Percentiles rank a stretch among this genome's conserved stretches.
These are phyloP conservation scores for Quercus mongolica DNA, from an alignment of 306 rosid species.

Conservation along the genomic window DNA sequence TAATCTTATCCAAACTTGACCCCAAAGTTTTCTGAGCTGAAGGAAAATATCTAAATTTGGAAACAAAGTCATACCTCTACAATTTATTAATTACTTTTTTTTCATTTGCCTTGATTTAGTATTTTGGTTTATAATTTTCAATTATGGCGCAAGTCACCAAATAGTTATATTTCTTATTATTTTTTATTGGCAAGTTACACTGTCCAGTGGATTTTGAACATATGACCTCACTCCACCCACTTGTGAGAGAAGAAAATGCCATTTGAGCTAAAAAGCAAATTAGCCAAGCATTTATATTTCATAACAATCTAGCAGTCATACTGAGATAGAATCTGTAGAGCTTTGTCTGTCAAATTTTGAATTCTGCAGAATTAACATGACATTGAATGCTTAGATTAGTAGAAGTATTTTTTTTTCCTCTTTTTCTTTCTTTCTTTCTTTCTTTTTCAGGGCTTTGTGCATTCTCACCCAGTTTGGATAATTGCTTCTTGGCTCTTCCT, in stretches of 20 bases:
- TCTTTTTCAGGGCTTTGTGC: slow-evolving; percentile 69
- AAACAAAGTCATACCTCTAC: neutral
- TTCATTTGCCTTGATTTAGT: neutral
- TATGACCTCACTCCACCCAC: no score
- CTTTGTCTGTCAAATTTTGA: neutral
- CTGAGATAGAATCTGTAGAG: neutral
- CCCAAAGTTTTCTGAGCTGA: neutral
- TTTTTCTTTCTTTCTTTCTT: neutral
- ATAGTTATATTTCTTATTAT: neutral
- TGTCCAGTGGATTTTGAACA: no score
- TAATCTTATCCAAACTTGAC: neutral
- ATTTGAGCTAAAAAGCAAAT: no score
- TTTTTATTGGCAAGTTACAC: no score
- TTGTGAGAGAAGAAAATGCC: no score
- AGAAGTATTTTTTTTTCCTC: neutral
- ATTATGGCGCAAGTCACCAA: neutral
- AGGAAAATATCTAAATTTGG: neutral
- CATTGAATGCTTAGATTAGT: slow-evolving; percentile 3
- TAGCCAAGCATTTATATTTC: neutral
- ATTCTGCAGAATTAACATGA: slow-evolving; percentile 3
- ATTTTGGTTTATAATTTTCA: neutral
- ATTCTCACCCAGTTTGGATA: slow-evolving; percentile 76
- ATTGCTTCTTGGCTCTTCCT: slow-evolving; percentile 91
- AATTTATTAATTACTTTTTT: neutral
- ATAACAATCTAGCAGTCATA: neutral